A percentile compares a stretch with the other conserved stretches of the same genome.
Evolutionary conservation across 148 eudicot genomes (phyloP).

Genomic region (Linanthus parryae): DNA sequence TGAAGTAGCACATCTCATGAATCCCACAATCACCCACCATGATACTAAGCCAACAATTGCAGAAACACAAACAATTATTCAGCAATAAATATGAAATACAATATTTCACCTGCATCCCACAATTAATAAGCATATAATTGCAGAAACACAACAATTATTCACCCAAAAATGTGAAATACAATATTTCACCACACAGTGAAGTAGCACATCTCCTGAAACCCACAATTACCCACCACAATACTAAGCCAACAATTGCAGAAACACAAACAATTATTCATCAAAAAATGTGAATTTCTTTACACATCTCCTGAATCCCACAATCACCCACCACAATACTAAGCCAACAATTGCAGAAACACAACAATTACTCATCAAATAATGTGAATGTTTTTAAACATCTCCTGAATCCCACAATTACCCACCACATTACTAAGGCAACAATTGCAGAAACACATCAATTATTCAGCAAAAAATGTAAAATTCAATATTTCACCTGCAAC

Average conservation of each 20-base stretch:
- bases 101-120: not conserved
- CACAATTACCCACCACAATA: not conserved
- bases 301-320: not conserved
- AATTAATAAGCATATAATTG: not conserved
- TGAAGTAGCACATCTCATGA: not conserved
- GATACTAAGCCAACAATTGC: not conserved
- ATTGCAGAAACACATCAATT: too few species aligned
- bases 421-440: not conserved
- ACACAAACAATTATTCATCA: not conserved
- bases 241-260: not conserved
- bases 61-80: not conserved
- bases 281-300: not conserved
- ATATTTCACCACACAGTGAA: slow-evolving; percentile 95
- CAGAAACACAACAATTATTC: too few species aligned
- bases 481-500: too few species aligned
- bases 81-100: not conserved
- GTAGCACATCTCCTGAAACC: slow-evolving; percentile 80
- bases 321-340: not conserved
- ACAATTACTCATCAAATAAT: not conserved
- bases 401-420: not conserved
- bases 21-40: not conserved
- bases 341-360: too few species aligned
- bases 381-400: not conserved
- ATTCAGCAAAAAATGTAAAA: too few species aligned
- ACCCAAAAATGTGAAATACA: too few species aligned